Percentiles rank a stretch among this genome's conserved stretches.
Conservation (phyloP, 495 filamentous ascomycete species). For the Wilcoxina mikolae region DNA sequence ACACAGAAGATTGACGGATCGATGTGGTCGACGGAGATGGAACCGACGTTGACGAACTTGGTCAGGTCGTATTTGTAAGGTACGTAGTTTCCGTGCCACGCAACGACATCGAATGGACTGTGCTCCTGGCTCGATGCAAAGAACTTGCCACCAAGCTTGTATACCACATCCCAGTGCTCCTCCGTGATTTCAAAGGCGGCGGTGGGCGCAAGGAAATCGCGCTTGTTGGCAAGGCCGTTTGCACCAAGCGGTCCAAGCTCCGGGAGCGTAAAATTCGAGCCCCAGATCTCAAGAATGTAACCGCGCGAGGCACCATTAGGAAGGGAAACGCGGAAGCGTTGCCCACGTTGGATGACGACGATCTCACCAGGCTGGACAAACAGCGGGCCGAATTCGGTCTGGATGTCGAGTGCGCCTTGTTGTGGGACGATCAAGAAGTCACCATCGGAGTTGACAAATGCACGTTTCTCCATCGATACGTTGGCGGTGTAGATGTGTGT, state of each 20-base stretch:
- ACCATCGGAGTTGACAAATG: slow-evolving; percentile 79
- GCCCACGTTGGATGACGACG: slow-evolving; percentile 68
- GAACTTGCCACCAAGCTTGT: slow-evolving; percentile 66
- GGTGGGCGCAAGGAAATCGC: slow-evolving; percentile 73
- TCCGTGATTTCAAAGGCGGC: slow-evolving; percentile 52
- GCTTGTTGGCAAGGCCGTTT: slow-evolving; percentile 69
- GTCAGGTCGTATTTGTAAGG: slow-evolving; percentile 78
- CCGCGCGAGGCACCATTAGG: slow-evolving; percentile 44
- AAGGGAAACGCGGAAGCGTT: slow-evolving; percentile 62
- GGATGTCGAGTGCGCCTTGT: slow-evolving; percentile 70
- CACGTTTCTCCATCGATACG: slow-evolving; percentile 55
- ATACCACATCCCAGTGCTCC: slow-evolving; percentile 45
- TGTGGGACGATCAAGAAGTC: slow-evolving; percentile 75
- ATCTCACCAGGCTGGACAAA: slow-evolving; percentile 76
- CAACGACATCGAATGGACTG: slow-evolving; percentile 66
- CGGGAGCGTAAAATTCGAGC: slow-evolving; percentile 58
- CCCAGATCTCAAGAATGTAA: slow-evolving; percentile 75
- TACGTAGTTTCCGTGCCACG: slow-evolving; percentile 64
- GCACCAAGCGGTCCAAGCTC: slow-evolving; percentile 78
- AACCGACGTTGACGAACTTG: slow-evolving; percentile 60
- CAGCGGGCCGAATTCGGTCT: slow-evolving; percentile 60
- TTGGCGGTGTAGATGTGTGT: slow-evolving; percentile 70
- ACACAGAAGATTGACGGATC: slow-evolving; percentile 73
- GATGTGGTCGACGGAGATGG: slow-evolving; percentile 57
- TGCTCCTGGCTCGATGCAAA: slow-evolving; percentile 58